These are phyloP conservation scores for Echites panduratus DNA, from an alignment of 257 asterid genomes.

Conservation along the genomic window DNA sequence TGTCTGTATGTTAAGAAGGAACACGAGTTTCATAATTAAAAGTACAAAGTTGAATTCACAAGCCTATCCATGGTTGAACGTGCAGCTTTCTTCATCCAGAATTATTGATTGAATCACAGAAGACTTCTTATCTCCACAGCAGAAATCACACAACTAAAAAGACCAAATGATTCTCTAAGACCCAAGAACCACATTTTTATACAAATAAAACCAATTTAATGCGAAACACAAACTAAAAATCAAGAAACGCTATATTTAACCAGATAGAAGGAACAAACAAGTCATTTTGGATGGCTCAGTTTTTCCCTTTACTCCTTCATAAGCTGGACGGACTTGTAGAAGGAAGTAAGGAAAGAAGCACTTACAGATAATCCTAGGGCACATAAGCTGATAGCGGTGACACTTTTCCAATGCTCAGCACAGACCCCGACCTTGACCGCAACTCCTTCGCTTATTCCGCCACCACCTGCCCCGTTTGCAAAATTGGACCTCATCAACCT, in stretches of 20 bases:
- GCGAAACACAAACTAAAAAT: not conserved
- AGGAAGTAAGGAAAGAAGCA: slow-evolving; percentile 3
- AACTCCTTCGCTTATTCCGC: slow-evolving; percentile 17
- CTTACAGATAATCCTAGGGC: slow-evolving; percentile 66
- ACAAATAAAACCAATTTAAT: not conserved
- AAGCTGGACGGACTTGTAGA: not conserved
- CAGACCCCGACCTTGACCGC: slow-evolving; percentile 28
- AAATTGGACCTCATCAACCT: slow-evolving; percentile 81
- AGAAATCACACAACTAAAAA: not conserved
- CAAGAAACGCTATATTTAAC: not conserved
- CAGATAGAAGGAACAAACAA: not conserved
- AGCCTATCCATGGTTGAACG: not conserved
- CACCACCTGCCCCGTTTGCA: slow-evolving; percentile 43
- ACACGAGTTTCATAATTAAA: not conserved
- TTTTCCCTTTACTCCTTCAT: not conserved
- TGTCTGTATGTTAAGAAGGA: not conserved
- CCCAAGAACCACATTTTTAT: not conserved
- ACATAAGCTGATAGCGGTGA: slow-evolving; percentile 66
- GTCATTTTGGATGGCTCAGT: not conserved
- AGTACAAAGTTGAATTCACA: not conserved
- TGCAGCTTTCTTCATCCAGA: not conserved
- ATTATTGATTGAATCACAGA: not conserved
- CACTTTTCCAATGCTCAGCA: slow-evolving; percentile 80
- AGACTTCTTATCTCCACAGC: not conserved
- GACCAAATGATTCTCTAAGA: not conserved